Evolutionary conservation across 768 basidiomycete genomes (phyloP), one percentile per base, ranked within the genome.

Genomic region (Pleurotus pulmonarius): DNA sequence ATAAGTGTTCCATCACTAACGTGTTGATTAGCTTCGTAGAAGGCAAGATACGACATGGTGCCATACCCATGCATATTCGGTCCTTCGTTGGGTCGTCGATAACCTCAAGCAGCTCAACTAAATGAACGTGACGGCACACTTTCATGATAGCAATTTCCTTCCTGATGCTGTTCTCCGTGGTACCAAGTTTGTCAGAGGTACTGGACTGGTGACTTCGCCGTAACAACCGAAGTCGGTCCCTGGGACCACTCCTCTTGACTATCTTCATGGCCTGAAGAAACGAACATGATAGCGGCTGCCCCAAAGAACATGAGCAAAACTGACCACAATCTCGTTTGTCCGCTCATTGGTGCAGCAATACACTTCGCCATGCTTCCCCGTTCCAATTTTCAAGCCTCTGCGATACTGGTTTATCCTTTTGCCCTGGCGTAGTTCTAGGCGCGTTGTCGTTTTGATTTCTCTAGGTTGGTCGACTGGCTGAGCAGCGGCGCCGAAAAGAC

Each of bases 91-190:
- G 85, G 70, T 94, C 93, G 69, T 96, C 93, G 60, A 97, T 92
- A 64, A 95, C 91, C 69, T 97, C 94, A 56, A 88, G 77, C 57
- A 96, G 77, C 54, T 83, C 79, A 16, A 92, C 92, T 46, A 93
- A 78, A 68, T 93, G 83, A 2, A 85, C 81, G 66, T 94, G 91
- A 46, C 82, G 76, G 66, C 88, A 90, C 62, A 87, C 88, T 75
- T 90, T 94, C 88, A 97, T 90, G 66, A 96, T 89, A 3, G 92
- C 92, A 45, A 95, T 89, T 73, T 95, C 93, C 65, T 85, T 87
- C 61, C 83, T 83, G 57, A 94, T 87, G 67, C 86, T 90, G 65
- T 85, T 81, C 62, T 89, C 87, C 53, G 83, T 82, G 59, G 81
- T 86, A 52, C 80, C 76, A 29, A 84, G 71, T 60, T 60, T 70